phyloP scores from a whole-genome alignment of 2,329 filamentous ascomycete genomes.

The Cadophora sp. region DNA sequence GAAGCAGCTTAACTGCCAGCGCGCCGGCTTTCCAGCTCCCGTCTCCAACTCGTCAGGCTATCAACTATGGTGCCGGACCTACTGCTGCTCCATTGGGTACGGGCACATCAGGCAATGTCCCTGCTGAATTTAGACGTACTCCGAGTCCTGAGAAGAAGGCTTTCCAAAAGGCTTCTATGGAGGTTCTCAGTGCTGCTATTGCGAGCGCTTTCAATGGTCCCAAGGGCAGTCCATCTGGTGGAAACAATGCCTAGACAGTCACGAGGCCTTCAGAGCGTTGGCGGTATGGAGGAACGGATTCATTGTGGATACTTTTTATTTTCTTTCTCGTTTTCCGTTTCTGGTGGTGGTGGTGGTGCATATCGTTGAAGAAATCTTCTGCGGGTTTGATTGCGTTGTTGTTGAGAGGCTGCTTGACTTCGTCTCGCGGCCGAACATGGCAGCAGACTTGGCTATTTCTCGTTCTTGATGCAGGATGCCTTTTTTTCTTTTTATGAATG shows the following conservation, averaged over 20 bases:
- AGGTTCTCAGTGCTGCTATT: constrained; percentile 2
- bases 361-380: not conserved
- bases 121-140: not conserved
- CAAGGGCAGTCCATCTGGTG: constrained; percentile 1
- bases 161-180: constrained; percentile 1
- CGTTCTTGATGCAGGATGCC: not conserved
- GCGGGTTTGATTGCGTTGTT: not conserved
- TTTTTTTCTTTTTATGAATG: not conserved
- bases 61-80: not conserved
- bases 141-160: constrained; percentile 10
- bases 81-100: not conserved
- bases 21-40: constrained; percentile 8
- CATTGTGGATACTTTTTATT: not conserved
- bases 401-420: not conserved
- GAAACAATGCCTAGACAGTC: constrained; percentile 2
- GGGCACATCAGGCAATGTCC: not conserved
- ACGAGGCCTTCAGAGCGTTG: not conserved
- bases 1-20: not conserved
- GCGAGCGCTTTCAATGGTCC: constrained; percentile 14
- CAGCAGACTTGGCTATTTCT: not conserved
- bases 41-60: constrained; percentile 13
- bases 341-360: not conserved
- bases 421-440: not conserved
- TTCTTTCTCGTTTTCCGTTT: not conserved
- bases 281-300: not conserved